Base-by-base conservation (phyloP, 2,329 filamentous ascomycete species). In the Sphaerostilbella broomeana region DNA sequence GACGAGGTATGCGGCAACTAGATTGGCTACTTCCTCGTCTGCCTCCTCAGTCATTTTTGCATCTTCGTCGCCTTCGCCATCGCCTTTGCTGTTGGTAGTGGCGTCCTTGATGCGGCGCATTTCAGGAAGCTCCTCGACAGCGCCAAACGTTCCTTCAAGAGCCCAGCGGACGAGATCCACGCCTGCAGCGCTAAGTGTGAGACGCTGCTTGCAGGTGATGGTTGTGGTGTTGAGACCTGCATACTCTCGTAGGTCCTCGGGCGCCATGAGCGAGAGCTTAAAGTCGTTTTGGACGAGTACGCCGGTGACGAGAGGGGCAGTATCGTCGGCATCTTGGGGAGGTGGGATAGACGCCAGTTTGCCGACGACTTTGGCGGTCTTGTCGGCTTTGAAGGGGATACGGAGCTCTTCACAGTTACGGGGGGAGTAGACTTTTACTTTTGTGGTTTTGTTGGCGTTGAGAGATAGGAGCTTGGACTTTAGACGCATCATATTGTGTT, bases 281-380 rank as follows among this genome's bases (percentile, higher is more conserved):
- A 98, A 97, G 59, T 95, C 92, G 59, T 94, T 97, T 52, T 97
- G 90, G 6, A 98, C 89, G 12, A 98, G 72, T 0, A 98, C 92
- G 19, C 92, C 92, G 1, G 83, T 85, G 51, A 98, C 77, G 29
- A 97, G 70, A 40, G 67, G 68, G 9, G 57, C 54, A 16, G 52
- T 42, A 30, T 57, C 56, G 9, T 51, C 49, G n/a, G 53, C 33
- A 35, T 56, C 61, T 12, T 61, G 60, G 2, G 86, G 84, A 3
- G 86, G 86, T 3, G 83, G 74, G 34, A 90, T 80, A 21, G 87
- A 77, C 6, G 92, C 92, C 10, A 98, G 75, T 59, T 89, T 90
- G 49, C 92, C 92, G 6, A 98, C 92, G 0, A 98, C 92, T 61
- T 95, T 95, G 50, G 89, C 92, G 19, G 88, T 78, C 60, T 98